Base-by-base conservation (phyloP, 306 rosid species). In the Castanopsis chinensis region DNA sequence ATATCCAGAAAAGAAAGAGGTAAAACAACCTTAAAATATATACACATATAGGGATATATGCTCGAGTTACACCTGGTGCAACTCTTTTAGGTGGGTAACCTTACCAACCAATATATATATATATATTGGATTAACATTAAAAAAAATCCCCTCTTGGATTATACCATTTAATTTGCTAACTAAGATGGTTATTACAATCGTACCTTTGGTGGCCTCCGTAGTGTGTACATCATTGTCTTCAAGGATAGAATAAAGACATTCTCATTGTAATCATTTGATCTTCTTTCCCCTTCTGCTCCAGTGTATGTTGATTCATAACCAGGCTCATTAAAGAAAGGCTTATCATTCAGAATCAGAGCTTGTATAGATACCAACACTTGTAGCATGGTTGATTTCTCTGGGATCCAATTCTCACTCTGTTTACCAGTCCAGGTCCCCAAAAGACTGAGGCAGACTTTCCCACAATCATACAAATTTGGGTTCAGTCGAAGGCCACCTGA, bases 301-400 rank as follows among this genome's bases (percentile, higher is more conserved):
- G 41, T 17, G 82, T 53, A 89, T 3, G 80, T 4, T 20, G 72
- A 30, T 49, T 71, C 19, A 77, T 76, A 80, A 10, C 94, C 97
- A 27, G 97, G 97, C 79, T 92, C 97, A 75, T 92, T 92, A 69
- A 89, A 92, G 83, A 79, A 92, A 21, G 97, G 95, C 54, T 88
- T 84, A 76, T 87, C 89, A 71, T 92, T 92, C 82, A 92, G 86
- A 83, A 92, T 92, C 71, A 92, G 90, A 76, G 90, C 95, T 81
- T 92, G 95, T 35, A 92, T 88, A 65, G 97, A 92, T 75, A 92
- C 94, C 88, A 92, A 84, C 73, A 92, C 97, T 83, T 92, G 97
- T 32, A 92, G 90, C 97, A 92, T 92, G 76, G 95, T 92, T 68
- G 97, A 92, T 69, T 83, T 83, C 27, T 85, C 89, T 5, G 93